These are phyloP conservation scores for Triticum turgidum DNA, from an alignment of 176 grass and related monocot species.

Conservation along the genomic window DNA sequence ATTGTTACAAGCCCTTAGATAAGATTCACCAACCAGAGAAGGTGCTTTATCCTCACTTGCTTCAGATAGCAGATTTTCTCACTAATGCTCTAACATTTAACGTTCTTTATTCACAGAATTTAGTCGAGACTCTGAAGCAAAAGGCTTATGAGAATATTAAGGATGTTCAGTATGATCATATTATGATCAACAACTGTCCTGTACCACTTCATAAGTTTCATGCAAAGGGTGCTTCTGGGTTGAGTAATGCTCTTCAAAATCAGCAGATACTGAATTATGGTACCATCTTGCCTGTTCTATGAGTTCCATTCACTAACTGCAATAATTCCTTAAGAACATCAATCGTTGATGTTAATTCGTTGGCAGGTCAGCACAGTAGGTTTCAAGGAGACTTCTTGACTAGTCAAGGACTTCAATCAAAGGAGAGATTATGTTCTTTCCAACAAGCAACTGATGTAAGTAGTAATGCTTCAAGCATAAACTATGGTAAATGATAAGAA, in stretches of 20 bases:
- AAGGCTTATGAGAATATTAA: slow-evolving; percentile 44
- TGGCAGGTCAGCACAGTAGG: slow-evolving; percentile 22
- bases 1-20: slow-evolving; percentile 41
- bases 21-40: slow-evolving; percentile 34
- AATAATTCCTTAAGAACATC: slow-evolving; percentile 5
- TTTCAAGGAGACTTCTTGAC: background rate
- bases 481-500: background rate
- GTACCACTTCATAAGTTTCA: slow-evolving; percentile 19
- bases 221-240: slow-evolving; percentile 8
- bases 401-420: slow-evolving; percentile 14
- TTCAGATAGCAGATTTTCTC: background rate
- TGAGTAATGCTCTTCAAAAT: slow-evolving; percentile 17
- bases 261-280: slow-evolving; percentile 24
- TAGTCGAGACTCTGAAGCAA: slow-evolving; percentile 28
- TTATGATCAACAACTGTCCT: slow-evolving; percentile 46
- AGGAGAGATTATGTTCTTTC: slow-evolving; percentile 13
- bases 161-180: slow-evolving; percentile 32
- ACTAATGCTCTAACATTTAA: slow-evolving; percentile 8
- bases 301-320: background rate
- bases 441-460: slow-evolving; percentile 32
- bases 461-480: background rate
- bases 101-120: slow-evolving; percentile 36
- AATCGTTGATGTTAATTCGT: background rate
- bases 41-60: slow-evolving; percentile 20
- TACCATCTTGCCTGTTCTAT: slow-evolving; percentile 16